Conservation (phyloP, 2,329 filamentous ascomycete genomes). For the Blastomyces gilchristii region DNA sequence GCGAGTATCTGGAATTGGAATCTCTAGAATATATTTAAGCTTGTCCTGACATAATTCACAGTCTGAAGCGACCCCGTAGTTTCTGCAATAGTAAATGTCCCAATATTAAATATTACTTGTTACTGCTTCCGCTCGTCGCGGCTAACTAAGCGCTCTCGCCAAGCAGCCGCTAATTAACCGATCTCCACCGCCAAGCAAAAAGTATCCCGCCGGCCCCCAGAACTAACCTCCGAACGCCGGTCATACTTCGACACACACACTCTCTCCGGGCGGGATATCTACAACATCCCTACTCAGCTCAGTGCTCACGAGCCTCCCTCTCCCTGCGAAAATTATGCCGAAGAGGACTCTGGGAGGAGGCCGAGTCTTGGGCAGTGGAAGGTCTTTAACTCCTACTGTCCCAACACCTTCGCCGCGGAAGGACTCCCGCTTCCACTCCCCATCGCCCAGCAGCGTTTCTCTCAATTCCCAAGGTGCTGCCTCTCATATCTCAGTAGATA, state of each 20-base stretch:
- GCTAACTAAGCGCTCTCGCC: neutral
- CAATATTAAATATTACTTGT: neutral
- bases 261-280: neutral
- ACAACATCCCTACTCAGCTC: neutral
- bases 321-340: slow-evolving; percentile 50
- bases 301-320: neutral
- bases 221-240: neutral
- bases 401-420: slow-evolving; percentile 30
- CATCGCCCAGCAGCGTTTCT: slow-evolving; percentile 64
- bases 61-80: neutral
- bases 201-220: neutral
- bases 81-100: neutral
- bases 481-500: slow-evolving; percentile 58
- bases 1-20: neutral
- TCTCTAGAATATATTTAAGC: neutral
- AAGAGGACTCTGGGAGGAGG: slow-evolving; percentile 82
- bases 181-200: slow-evolving; percentile 1
- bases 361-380: slow-evolving; percentile 78
- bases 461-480: slow-evolving; percentile 64
- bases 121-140: neutral
- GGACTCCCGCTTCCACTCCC: slow-evolving; percentile 40
- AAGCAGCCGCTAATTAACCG: neutral
- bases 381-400: slow-evolving; percentile 60
- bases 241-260: neutral
- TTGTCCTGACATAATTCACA: neutral